Evolutionary conservation across 2,329 filamentous ascomycete species (phyloP).

Genomic region (Alternaria ethzedia): DNA sequence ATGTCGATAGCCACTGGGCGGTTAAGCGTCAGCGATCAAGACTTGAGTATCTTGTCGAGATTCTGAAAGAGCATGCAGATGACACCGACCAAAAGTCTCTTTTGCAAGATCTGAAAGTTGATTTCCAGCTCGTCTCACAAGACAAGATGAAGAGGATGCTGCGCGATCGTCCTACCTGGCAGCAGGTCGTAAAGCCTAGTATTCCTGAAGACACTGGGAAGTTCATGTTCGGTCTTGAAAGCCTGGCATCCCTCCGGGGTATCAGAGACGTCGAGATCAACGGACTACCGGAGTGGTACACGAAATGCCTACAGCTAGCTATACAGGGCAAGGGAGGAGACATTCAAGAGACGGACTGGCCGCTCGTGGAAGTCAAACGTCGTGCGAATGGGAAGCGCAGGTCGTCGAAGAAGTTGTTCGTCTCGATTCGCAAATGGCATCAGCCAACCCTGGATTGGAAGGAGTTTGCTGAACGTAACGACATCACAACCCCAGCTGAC

Average conservation of each 20-base stretch:
- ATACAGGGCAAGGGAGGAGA: conserved; percentile 30
- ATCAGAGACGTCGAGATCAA: conserved; percentile 22
- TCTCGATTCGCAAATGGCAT: conserved; percentile 23
- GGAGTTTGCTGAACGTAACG: conserved; percentile 31
- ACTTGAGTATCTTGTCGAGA: conserved; percentile 26
- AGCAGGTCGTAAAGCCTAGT: neutral
- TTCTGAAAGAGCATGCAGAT: conserved; percentile 27
- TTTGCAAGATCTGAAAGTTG: conserved; percentile 16
- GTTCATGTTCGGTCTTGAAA: conserved; percentile 29
- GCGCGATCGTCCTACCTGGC: neutral
- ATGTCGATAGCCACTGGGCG: conserved; percentile 12
- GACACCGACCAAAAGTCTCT: conserved; percentile 22
- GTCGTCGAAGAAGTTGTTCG: conserved; percentile 1
- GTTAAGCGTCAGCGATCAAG: conserved; percentile 24
- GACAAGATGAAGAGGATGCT: neutral
- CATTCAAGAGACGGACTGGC: conserved; percentile 24
- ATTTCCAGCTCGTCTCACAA: neutral
- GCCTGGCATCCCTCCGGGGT: conserved; percentile 20
- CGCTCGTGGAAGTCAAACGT: conserved; percentile 13
- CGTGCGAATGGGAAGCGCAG: neutral
- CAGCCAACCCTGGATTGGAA: conserved; percentile 30
- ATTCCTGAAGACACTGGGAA: neutral
- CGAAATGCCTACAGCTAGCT: conserved; percentile 23
- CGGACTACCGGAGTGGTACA: conserved; percentile 28
- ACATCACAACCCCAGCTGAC: conserved; percentile 14